Evolutionary conservation across 1,139 yeast species (phyloP), one percentile per base, ranked within the genome.

Genomic region (Nakaseomyces delphensis): DNA sequence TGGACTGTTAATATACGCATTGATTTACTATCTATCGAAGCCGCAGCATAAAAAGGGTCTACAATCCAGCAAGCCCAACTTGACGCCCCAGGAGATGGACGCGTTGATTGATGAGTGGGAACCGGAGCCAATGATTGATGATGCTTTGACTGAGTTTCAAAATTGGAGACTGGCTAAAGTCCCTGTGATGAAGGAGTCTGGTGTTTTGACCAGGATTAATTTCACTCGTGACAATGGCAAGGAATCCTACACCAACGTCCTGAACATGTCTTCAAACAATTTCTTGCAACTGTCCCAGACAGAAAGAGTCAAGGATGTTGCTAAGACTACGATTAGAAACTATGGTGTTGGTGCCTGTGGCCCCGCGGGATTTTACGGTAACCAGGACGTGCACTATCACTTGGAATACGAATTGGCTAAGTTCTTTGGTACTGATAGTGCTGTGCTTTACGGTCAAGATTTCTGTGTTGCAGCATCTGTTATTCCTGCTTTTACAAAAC

Each of bases 271-370:
- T 3, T 70, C 82, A 1, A 64, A 68, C 47, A 86, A 82, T 62
- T 80, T 76, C 49, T 69, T 86, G 54, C 73, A 75, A 53, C 67
- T 83, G 59, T 73, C 77, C 42, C 64, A 65, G 36, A 67, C 73
- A 52, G 63, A 65, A 14, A 60, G 51, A 14, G 69, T 87, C 31
- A 69, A 68, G 45, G 63, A 69, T n/a, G 74, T 70, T 14, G 87
- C 91, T 4, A 70, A 74, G 45, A 61, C 67, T 23, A 73, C 78
- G 24, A 79, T 91, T 48, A 69, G 70, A 38, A 70, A 71, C 44
- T 78, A 83, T 45, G 99, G 99, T 57, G 97, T 91, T 41, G 98
- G 99, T 49, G 93, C 97, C 1, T 91, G 99, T 69, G 96, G 97
- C 23, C 97, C 99, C 2, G 95, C 97, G 35, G 95, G 95, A 47